Evolutionary conservation across 2,329 filamentous ascomycete genomes (phyloP).

Genomic region (Cladophialophora chaetospira): DNA sequence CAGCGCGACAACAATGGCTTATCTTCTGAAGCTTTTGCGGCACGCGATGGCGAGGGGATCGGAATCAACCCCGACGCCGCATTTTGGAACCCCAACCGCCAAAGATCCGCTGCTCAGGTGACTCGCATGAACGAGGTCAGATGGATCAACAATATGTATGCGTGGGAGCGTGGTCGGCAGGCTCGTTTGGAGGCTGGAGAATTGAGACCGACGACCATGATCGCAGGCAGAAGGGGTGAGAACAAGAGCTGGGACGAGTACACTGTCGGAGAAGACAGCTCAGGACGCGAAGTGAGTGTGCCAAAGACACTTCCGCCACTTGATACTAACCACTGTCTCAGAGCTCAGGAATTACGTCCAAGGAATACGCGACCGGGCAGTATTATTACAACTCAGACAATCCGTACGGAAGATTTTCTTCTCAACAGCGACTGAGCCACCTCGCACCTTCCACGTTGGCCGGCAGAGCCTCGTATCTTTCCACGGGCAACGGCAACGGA

Average conservation of each 20-base stretch:
- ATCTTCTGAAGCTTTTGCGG: neutral
- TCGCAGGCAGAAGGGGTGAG: conserved; percentile 9
- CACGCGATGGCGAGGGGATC: conserved; percentile 11
- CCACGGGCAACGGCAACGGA: conserved; percentile 4
- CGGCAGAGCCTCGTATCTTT: conserved; percentile 15
- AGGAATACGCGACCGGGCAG: neutral
- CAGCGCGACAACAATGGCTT: neutral
- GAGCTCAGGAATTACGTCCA: conserved; percentile 3
- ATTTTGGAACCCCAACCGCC: conserved; percentile 26
- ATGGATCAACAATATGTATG: conserved; percentile 28
- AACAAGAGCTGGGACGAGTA: conserved; percentile 21
- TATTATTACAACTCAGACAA: conserved; percentile 17
- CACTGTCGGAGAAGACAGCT: conserved; percentile 5
- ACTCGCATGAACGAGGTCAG: conserved; percentile 27
- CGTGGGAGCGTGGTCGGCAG: conserved; percentile 16
- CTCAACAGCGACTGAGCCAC: conserved; percentile 12
- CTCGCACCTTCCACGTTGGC: conserved; percentile 8
- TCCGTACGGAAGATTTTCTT: conserved; percentile 10
- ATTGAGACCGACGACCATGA: conserved; percentile 15
- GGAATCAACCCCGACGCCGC: conserved; percentile 16
- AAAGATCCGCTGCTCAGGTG: conserved; percentile 11
- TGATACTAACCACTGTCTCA: neutral
- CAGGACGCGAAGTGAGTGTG: conserved; percentile 1
- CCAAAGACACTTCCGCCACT: too few relatives aligned
- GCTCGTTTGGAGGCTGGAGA: conserved; percentile 18